phyloP scores from a whole-genome alignment of 2,329 filamentous ascomycete genomes.

The Onygenales sp. region DNA sequence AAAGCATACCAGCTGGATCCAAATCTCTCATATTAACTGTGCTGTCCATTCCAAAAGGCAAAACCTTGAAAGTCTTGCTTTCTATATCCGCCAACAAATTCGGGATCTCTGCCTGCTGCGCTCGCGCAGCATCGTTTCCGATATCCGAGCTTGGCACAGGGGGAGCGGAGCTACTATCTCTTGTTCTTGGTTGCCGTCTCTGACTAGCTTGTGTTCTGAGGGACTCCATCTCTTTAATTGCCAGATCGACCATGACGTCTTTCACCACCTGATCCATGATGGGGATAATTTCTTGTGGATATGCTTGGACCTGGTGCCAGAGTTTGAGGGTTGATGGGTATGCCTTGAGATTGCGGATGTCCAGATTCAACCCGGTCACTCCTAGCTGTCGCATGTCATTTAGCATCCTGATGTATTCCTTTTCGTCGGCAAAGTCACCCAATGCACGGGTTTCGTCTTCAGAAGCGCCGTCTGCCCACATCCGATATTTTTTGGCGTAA shows the following conservation, averaged over 20 bases:
- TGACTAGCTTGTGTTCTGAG: constrained; percentile 47
- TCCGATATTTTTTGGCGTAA: constrained; percentile 86
- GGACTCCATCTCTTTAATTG: constrained; percentile 66
- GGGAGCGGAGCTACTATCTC: constrained; percentile 60
- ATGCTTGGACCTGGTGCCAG: constrained; percentile 89
- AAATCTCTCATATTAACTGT: constrained; percentile 87
- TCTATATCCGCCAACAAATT: constrained; percentile 71
- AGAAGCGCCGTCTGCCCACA: constrained; percentile 79
- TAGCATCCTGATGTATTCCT: constrained; percentile 75
- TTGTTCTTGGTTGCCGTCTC: constrained; percentile 37
- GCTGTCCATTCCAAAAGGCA: constrained; percentile 79
- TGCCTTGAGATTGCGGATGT: constrained; percentile 79
- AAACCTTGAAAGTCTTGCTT: constrained; percentile 69
- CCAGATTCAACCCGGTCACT: constrained; percentile 73
- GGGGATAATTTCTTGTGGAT: constrained; percentile 91
- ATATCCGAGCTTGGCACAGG: constrained; percentile 72
- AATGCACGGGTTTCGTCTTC: constrained; percentile 62
- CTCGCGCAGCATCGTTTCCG: constrained; percentile 37
- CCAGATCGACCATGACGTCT: constrained; percentile 85
- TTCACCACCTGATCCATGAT: constrained; percentile 93
- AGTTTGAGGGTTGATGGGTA: constrained; percentile 89
- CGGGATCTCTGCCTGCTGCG: constrained; percentile 42
- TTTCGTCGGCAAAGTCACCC: constrained; percentile 61
- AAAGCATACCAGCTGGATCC: constrained; percentile 62
- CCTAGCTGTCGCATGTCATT: constrained; percentile 87